Conservation (phyloP, 2,329 filamentous ascomycete species). For the Fusarium chuoi region DNA sequence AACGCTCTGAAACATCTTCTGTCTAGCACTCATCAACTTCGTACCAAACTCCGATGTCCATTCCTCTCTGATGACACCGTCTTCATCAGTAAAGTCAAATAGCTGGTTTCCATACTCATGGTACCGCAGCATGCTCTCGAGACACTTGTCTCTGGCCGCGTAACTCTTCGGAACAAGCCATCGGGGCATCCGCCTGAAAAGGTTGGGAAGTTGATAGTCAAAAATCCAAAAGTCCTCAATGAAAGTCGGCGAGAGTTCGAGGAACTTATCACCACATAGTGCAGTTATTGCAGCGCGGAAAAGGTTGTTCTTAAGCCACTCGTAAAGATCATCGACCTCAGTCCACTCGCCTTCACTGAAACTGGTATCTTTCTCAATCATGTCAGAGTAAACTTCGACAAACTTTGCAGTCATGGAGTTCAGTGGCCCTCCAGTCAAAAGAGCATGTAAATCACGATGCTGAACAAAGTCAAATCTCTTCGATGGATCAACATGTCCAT, state of each 20-base stretch:
- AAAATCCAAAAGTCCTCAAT: slow-evolving; percentile 35
- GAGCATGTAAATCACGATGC: slow-evolving; percentile 19
- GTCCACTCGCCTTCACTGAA: slow-evolving; percentile 11
- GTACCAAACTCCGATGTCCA: slow-evolving; percentile 41
- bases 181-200: slow-evolving; percentile 31
- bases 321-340: slow-evolving; percentile 27
- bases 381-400: slow-evolving; percentile 5
- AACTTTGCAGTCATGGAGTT: slow-evolving; percentile 16
- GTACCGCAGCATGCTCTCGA: slow-evolving; percentile 17
- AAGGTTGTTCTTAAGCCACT: slow-evolving; percentile 16
- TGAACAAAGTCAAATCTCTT: slow-evolving; percentile 24
- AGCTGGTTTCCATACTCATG: slow-evolving; percentile 14
- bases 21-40: slow-evolving; percentile 43
- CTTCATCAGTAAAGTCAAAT: slow-evolving; percentile 9
- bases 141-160: slow-evolving; percentile 19
- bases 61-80: slow-evolving; percentile 5
- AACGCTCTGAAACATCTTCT: slow-evolving; percentile 22
- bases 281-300: slow-evolving; percentile 12
- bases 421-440: slow-evolving; percentile 10
- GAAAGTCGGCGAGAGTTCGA: slow-evolving; percentile 23
- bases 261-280: slow-evolving; percentile 24
- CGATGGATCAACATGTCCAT: slow-evolving; percentile 4
- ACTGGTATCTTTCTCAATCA: slow-evolving; percentile 2
- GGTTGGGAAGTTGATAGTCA: slow-evolving; percentile 25
- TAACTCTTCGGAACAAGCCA: slow-evolving; percentile 34